Base-by-base conservation (phyloP, 1,139 yeast genomes). In the Yamadazyma diospyri region DNA sequence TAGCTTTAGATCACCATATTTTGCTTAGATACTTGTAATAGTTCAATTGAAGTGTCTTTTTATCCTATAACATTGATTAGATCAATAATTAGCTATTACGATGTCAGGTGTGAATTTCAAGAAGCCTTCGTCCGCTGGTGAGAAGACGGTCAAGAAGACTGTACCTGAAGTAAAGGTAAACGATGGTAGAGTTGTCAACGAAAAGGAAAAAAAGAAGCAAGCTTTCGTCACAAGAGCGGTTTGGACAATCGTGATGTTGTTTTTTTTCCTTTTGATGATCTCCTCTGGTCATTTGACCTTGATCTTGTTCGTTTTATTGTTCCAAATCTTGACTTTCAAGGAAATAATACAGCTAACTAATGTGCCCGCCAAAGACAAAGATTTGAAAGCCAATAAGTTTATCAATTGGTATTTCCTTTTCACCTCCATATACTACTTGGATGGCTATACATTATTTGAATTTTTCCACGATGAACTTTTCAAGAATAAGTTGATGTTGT, bases 181-280 rank as follows among this genome's bases (percentile, higher is more conserved):
- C 6, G 15, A 7, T 23, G 14, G 11, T 23, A 23, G 25, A 8
- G 27, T 32, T 10, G 16, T 9, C 5, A 38, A 39, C 40, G 80
- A 73, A 43, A 54, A 52, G 34, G 82, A 78, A 46, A 79, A 78
- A 62, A 86, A 85, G 61, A 81, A 79, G 47, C 92, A 80, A 59
- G 85, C 88, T 29, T 88, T 92, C 52, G 57, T 87, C 34, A 86
- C 89, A 23, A 76, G 99, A 47, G 83, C 97, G n/a, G 69, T 84
- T 33, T 92, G 97, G 97, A 84, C 97, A 0, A 58, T 92, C 49
- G 88, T 92, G 18, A 89, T 92, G 97, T 82, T 92, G 43, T 61
- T 68, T 14, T 79, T 78, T 7, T 85, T 92, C 58, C 75, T 88
- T 45, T 59, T 72, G 17, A 69, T 83, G 18, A 64, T 92, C 33